Evolutionary conservation across 2,329 filamentous ascomycete species (phyloP), one percentile per base, ranked within the genome.

Genomic region (Aspergillus sp.): DNA sequence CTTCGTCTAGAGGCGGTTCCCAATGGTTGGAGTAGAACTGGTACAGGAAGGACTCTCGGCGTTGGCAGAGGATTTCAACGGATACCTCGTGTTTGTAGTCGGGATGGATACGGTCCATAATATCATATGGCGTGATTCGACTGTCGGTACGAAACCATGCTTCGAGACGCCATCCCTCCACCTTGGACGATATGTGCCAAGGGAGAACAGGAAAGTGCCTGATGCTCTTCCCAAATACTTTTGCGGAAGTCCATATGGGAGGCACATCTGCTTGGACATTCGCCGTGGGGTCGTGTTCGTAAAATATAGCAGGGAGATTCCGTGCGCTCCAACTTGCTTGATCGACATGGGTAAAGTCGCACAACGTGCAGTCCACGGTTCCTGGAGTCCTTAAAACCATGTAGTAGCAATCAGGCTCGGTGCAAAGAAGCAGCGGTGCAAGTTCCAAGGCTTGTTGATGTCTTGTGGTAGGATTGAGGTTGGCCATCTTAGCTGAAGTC

Each of bases 121-220:
- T 68, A 23, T 70, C 68, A 12, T 58, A 9, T 4, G 48, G 37
- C 4, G 54, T 59, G 45, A 69, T 66, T 15, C 66, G 62, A 19
- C 63, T 59, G 47, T 70, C 68, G 7, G 64, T 37, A 27, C 66
- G 66, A 35, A 60, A 46, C 68, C 67, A 70, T 27, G 67, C 62
- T 54, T 69, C 68, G 19, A 68, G 54, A 7, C 68, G 57, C 64
- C 64, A 70, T 11, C 61, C 66, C 46, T 66, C 64, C 1, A 64
- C 64, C 15, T 49, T 23, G n/a, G 64, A 67, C 1, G 65, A 66
- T 25, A 67, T 66, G 8, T 55, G 64, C 3, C 23, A 12, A 1
- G 64, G 65, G 3, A 66, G 61, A 4, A 64, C 40, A 4, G 44
- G 11, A 21, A 62, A 62, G 14, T 60, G 45, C 3, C 51, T 58